phyloP scores from a whole-genome alignment of 2,329 filamentous ascomycete species.

The Penicillium occitanis region DNA sequence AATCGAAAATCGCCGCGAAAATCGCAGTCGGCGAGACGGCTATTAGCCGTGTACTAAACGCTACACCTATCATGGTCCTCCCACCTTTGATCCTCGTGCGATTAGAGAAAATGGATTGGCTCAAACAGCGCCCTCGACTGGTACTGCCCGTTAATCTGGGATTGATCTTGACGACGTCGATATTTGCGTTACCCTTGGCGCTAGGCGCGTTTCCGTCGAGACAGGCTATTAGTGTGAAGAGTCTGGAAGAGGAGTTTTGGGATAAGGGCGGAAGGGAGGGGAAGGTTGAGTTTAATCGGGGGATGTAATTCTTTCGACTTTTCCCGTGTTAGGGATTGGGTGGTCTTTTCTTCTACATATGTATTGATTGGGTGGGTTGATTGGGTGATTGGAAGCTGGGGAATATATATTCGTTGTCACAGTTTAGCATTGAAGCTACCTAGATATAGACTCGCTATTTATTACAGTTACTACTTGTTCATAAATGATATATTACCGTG shows the following conservation, averaged over 20 bases:
- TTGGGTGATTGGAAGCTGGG: neutral
- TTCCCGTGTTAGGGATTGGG: neutral
- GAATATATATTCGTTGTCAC: neutral
- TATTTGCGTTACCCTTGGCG: constrained; percentile 85
- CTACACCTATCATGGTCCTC: constrained; percentile 94
- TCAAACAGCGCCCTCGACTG: constrained; percentile 72
- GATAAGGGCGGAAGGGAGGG: constrained; percentile 74
- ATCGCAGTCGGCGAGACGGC: constrained; percentile 93
- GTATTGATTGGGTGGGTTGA: neutral
- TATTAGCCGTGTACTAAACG: constrained; percentile 85
- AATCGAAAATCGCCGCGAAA: constrained; percentile 81
- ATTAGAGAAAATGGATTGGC: constrained; percentile 80
- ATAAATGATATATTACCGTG: constrained; percentile 1
- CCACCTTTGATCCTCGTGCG: constrained; percentile 82
- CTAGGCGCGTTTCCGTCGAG: constrained; percentile 90
- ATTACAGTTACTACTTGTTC: neutral
- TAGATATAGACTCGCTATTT: constrained; percentile 1
- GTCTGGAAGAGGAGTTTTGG: constrained; percentile 83
- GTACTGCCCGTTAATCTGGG: constrained; percentile 81
- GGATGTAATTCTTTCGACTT: constrained; percentile 59
- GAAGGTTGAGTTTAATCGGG: constrained; percentile 93
- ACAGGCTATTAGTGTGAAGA: constrained; percentile 73
- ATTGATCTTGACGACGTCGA: constrained; percentile 80
- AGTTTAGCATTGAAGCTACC: neutral
- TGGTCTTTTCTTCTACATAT: neutral